phyloP scores from a whole-genome alignment of 176 grass and related monocot species.

The Phragmites australis region DNA sequence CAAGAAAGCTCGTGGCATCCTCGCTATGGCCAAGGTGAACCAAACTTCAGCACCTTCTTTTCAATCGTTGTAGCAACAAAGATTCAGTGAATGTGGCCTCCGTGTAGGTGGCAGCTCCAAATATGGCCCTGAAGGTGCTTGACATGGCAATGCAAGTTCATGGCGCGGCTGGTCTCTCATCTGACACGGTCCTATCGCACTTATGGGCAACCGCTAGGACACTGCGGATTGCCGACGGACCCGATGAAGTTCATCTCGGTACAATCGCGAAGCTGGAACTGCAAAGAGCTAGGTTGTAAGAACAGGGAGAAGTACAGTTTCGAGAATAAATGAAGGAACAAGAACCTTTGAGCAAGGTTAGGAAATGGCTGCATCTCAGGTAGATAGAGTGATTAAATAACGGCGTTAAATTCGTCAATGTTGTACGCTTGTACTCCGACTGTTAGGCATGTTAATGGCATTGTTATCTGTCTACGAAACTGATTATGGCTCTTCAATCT shows the following conservation, averaged over 20 bases:
- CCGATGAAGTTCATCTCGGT: conserved; percentile 91
- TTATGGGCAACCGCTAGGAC: conserved; percentile 86
- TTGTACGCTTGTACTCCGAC: background rate
- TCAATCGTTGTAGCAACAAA: background rate
- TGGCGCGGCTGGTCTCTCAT: conserved; percentile 78
- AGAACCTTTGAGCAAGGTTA: background rate
- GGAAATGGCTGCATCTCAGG: background rate
- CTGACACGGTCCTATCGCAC: conserved; percentile 68
- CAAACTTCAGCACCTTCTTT: background rate
- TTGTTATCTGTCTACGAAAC: background rate
- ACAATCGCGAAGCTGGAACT: conserved; percentile 88
- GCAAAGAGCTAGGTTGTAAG: conserved; percentile 59
- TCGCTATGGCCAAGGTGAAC: conserved; percentile 95
- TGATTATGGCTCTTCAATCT: background rate
- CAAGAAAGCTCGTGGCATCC: conserved; percentile 74
- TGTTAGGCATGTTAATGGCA: background rate
- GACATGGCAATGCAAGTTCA: conserved; percentile 97
- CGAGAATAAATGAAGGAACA: background rate
- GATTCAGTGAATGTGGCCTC: background rate
- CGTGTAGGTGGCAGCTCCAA: conserved; percentile 85
- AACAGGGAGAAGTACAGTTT: background rate
- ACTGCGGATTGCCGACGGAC: conserved; percentile 82
- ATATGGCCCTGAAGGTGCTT: conserved; percentile 91
- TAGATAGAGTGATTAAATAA: conserved; percentile 29
- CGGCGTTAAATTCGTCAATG: conserved; percentile 2